Evolutionary conservation across 1,139 yeast species (phyloP), one percentile per base, ranked within the genome.

Genomic region (Kluyveromyces sp.): DNA sequence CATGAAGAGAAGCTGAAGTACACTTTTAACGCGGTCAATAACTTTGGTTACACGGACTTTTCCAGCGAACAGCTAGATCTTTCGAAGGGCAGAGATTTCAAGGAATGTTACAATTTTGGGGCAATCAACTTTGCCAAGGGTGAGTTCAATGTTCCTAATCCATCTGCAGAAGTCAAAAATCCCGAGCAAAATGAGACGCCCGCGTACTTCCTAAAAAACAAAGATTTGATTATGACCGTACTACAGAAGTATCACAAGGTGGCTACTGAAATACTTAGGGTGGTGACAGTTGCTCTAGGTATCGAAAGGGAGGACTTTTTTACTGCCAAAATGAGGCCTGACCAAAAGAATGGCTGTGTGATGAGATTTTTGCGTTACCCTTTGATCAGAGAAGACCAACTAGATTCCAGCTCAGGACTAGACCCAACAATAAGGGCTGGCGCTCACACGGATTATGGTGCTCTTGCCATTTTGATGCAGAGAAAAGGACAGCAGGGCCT

Each of bases 361-460:
- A 71, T 84, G 56, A 68, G 94, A 53, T 69, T 84, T 52, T 67
- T 84, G 41, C 84, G 78, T 57, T 84, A 84, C 56, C 89, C 89
- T 0, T 74, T 83, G 9, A 26, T 49, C 22, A 52, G 56, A 48
- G 77, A 73, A 43, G 68, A 71, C 40, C 63, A 70, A 31, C 56
- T 72, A 33, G 73, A 69, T 44, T 71, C 67, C n/a, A 16, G 28
- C 12, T 12, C 34, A 16, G 13, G 15, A 4, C n/a, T 25, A 26
- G 53, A 49, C 36, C 48, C 51, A n/a, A 45, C 48, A 4, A 74
- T 82, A 38, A 69, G 94, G 41, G 94, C 94, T 3, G 94, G 94
- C 26, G 94, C 94, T 1, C 94, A 85, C 54, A 83, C 94, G 0
- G 94, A 84, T 58, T 84, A 82, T 58, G 94, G 94, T 0, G 71